Base-by-base conservation (phyloP, 208 protist genomes). In the Leishmania mexicana region DNA sequence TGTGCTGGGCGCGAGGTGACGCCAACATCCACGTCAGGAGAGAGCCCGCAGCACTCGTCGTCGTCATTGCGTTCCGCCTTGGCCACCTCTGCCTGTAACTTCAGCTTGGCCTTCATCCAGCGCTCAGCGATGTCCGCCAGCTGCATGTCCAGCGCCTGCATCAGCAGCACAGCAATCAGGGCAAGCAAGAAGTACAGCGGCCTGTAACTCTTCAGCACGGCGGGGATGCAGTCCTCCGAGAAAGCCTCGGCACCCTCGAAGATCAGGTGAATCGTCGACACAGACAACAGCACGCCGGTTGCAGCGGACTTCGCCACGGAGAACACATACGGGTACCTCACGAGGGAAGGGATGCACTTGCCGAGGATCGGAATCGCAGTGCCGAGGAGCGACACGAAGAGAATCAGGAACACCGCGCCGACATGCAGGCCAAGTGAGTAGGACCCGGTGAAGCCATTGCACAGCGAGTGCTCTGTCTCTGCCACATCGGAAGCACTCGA, bases 241-340 rank as follows among this genome's bases (percentile, higher is more conserved):
- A 95, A 88, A 5, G 72, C 73, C 68, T 79, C 76, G 8, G 76
- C 73, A 53, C 78, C 80, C 51, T 93, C 86, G 78, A 91, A 85
- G 54, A 95, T 90, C 24, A 95, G 81, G 83, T 91, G 87, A 45
- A 95, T 89, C 53, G 75, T 78, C 19, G 92, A 81, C 1, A 93
- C 90, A 15, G 90, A 83, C 57, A 95, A 78, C 67, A 95, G 76
- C 38, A 95, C 92, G 28, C 92, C 92, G 17, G 90, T 93, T 19
- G 88, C 86, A 2, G 81, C 74, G 1, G 87, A 84, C 83, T 95
- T 95, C 24, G 81, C 86, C 31, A 93, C 40, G 13, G 87, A 60
- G 81, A 90, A 90, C 60, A 85, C 71, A 75, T 88, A 95, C 31
- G 89, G 85, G 80, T 89, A 85, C 5, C 82, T 53, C n/a, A 78